Evolutionary conservation across 805 yeast genomes (phyloP).

Genomic region (Isabelozyma heimii): DNA sequence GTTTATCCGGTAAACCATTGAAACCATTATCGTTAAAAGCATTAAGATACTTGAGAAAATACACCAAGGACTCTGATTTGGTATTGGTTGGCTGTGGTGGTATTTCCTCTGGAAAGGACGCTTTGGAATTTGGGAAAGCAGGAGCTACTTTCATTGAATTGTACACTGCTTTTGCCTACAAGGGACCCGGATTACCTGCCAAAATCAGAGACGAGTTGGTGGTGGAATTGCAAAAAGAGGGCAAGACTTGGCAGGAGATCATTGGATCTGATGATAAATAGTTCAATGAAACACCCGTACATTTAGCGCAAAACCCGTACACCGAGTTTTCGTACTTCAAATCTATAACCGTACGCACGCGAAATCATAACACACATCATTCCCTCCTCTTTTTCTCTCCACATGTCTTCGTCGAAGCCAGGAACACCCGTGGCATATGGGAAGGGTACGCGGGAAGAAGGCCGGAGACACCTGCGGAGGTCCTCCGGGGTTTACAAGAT

Average conservation of each 20-base stretch:
- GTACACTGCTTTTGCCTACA: slow-evolving; percentile 88
- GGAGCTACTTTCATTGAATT: slow-evolving; percentile 90
- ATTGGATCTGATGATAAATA: slow-evolving; percentile 56
- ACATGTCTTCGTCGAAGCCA: slow-evolving; percentile 13
- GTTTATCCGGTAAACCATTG: slow-evolving; percentile 89
- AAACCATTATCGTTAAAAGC: slow-evolving; percentile 78
- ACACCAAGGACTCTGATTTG: slow-evolving; percentile 69
- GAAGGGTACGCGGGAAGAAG: neutral
- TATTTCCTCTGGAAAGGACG: slow-evolving; percentile 82
- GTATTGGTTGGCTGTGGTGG: slow-evolving; percentile 95
- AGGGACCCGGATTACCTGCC: slow-evolving; percentile 79
- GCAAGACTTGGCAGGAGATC: slow-evolving; percentile 81
- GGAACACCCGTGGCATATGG: slow-evolving; percentile 6
- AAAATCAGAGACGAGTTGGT: slow-evolving; percentile 42
- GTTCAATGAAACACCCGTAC: neutral
- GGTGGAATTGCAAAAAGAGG: slow-evolving; percentile 59
- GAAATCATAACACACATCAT: slow-evolving; percentile 10
- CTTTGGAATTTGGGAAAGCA: slow-evolving; percentile 85
- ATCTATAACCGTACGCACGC: neutral
- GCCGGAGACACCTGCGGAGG: slow-evolving; percentile 18
- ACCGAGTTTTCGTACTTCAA: neutral
- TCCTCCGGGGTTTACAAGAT: slow-evolving; percentile 36
- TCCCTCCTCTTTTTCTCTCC: slow-evolving; percentile 15
- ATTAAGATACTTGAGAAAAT: slow-evolving; percentile 64
- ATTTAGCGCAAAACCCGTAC: neutral